These are phyloP conservation scores for Fusarium albidum DNA, from an alignment of 2,329 filamentous ascomycete genomes.

Conservation along the genomic window DNA sequence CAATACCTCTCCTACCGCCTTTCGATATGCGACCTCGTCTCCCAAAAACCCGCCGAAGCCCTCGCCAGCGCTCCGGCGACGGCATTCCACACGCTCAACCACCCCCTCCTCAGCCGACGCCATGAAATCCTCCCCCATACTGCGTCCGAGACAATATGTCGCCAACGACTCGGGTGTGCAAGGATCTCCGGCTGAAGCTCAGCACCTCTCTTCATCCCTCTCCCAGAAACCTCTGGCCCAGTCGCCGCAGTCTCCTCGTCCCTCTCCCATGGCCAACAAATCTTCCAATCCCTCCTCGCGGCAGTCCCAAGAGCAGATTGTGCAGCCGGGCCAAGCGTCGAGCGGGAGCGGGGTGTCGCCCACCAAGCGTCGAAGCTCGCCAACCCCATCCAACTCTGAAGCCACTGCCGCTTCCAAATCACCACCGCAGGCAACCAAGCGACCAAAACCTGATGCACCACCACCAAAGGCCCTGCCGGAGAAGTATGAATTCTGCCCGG, in stretches of 20 bases:
- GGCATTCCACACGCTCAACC: conserved; percentile 36
- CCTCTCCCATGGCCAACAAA: conserved; percentile 23
- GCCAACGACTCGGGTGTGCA: conserved; percentile 36
- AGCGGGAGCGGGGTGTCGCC: conserved; percentile 44
- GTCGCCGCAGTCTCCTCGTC: conserved; percentile 32
- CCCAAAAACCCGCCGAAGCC: conserved; percentile 39
- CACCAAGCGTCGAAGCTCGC: conserved; percentile 45
- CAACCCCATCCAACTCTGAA: conserved; percentile 41
- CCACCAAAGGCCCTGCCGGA: conserved; percentile 70
- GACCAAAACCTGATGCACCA: conserved; percentile 58
- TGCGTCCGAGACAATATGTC: conserved; percentile 35
- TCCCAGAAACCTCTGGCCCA: conserved; percentile 35
- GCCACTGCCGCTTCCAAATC: conserved; percentile 37
- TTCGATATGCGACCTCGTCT: conserved; percentile 45
- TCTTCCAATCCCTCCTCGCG: conserved; percentile 25
- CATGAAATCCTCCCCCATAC: conserved; percentile 40
- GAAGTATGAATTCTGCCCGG: conserved; percentile 81
- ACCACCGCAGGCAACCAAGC: conserved; percentile 54
- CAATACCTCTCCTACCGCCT: conserved; percentile 61
- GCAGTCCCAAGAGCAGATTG: conserved; percentile 19
- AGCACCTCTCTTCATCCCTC: conserved; percentile 28
- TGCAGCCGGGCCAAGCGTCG: conserved; percentile 22
- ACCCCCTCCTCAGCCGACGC: conserved; percentile 31
- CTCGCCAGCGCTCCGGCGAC: conserved; percentile 38
- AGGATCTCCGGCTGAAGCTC: conserved; percentile 29